Conservation (phyloP, 1,284 basidiomycete genomes). For the Xerocomus cyaneibrunnescens region DNA sequence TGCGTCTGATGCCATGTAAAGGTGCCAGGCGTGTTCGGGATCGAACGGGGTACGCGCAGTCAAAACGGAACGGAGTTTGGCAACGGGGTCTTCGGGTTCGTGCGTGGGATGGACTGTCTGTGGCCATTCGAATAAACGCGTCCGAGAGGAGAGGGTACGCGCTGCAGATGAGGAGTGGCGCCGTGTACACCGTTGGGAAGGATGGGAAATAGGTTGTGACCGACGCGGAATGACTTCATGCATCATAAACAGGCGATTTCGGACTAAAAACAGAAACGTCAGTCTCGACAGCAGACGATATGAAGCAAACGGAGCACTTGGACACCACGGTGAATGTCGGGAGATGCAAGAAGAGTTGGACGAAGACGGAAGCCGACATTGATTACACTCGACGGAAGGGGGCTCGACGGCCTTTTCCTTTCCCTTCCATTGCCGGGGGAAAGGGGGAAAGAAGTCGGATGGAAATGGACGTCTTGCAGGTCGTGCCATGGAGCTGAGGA, state of each 20-base stretch:
- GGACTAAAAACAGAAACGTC: constrained; percentile 19
- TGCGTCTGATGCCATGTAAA: constrained; percentile 28
- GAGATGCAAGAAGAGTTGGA: constrained; percentile 41
- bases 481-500: constrained; percentile 26
- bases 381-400: constrained; percentile 32
- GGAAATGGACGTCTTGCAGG: constrained; percentile 35
- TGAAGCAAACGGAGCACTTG: constrained; percentile 25
- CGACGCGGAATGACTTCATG: constrained; percentile 33
- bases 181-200: constrained; percentile 27
- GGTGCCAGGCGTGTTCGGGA: constrained; percentile 40
- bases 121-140: constrained; percentile 10
- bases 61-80: constrained; percentile 26
- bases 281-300: constrained; percentile 7
- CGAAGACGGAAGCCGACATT: constrained; percentile 17
- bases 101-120: constrained; percentile 2
- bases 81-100: constrained; percentile 7
- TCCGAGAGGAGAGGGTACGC: constrained; percentile 21
- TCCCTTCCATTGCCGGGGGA: constrained; percentile 47
- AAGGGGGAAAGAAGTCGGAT: constrained; percentile 55
- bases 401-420: constrained; percentile 46
- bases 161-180: constrained; percentile 33
- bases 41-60: constrained; percentile 28
- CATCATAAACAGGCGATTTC: constrained; percentile 36
- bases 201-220: constrained; percentile 18
- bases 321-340: constrained; percentile 45